phyloP scores from a whole-genome alignment of 2,329 filamentous ascomycete genomes.

The Sclerotinia spermophila region DNA sequence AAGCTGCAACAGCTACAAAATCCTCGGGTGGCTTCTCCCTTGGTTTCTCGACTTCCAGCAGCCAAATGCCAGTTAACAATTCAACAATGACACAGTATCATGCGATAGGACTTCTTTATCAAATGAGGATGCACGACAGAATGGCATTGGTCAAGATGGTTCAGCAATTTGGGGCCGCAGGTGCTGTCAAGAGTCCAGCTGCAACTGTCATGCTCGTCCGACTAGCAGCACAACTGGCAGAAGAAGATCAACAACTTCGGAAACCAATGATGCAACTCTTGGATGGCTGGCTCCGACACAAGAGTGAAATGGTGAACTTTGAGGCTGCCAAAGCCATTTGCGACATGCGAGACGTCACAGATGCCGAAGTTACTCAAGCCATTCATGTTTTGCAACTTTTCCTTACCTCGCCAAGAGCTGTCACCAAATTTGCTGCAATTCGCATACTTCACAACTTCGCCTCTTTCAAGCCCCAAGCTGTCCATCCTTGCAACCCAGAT shows the following conservation, averaged over 20 bases:
- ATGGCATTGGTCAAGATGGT: conserved; percentile 99
- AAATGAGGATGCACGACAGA: conserved; percentile 95
- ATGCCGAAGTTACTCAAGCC: conserved; percentile 85
- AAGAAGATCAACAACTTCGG: conserved; percentile 83
- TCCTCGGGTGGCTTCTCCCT: conserved; percentile 86
- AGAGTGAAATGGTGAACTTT: conserved; percentile 99
- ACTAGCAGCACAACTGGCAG: conserved; percentile 86
- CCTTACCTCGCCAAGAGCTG: conserved; percentile 88
- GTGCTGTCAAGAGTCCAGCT: conserved; percentile 91
- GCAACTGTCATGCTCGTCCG: conserved; percentile 90
- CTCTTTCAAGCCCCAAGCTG: conserved; percentile 89
- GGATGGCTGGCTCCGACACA: conserved; percentile 94
- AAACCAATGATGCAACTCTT: conserved; percentile 97
- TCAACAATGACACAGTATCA: conserved; percentile 99
- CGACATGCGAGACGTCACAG: conserved; percentile 88
- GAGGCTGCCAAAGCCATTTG: conserved; percentile 98
- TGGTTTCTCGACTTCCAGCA: conserved; percentile 79
- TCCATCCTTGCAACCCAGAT: conserved; percentile 92
- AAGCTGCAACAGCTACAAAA: conserved; percentile 87
- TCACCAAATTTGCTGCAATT: conserved; percentile 96
- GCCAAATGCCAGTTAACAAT: conserved; percentile 76
- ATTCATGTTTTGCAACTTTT: conserved; percentile 95
- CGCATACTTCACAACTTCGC: conserved; percentile 95
- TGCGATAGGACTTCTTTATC: conserved; percentile 93
- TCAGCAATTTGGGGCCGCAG: conserved; percentile 92